phyloP scores from a whole-genome alignment of 2,329 filamentous ascomycete genomes.

The Blastomyces percursus region DNA sequence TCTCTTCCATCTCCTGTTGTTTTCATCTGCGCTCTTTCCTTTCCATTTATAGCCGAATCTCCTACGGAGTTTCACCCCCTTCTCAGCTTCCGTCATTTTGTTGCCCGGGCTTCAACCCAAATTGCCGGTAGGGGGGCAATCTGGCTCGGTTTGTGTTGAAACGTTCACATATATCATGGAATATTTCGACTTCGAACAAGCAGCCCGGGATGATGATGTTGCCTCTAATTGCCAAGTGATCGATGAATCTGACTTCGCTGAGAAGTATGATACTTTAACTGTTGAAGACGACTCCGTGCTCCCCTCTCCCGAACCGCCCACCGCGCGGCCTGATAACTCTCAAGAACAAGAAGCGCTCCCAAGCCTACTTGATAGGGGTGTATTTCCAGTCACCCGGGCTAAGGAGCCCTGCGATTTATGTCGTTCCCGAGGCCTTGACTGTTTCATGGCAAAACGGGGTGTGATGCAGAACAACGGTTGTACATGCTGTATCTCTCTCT shows the following conservation, averaged over 20 bases:
- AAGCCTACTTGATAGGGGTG: slow-evolving; percentile 19
- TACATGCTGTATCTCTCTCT: slow-evolving; percentile 39
- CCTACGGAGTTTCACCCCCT: not conserved
- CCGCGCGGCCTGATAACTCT: slow-evolving; percentile 16
- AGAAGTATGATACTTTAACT: slow-evolving; percentile 32
- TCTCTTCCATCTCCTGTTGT: not conserved
- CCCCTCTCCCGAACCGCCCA: slow-evolving; percentile 25
- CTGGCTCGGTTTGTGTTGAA: not conserved
- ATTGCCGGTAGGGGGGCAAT: not conserved
- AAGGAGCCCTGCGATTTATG: slow-evolving; percentile 39
- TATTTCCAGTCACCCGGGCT: slow-evolving; percentile 36
- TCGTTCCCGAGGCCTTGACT: slow-evolving; percentile 36
- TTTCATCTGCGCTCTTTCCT: not conserved
- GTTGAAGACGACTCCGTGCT: slow-evolving; percentile 30
- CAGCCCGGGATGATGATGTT: slow-evolving; percentile 33
- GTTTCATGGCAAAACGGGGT: slow-evolving; percentile 36
- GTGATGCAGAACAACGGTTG: slow-evolving; percentile 34
- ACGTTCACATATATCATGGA: slow-evolving; percentile 26
- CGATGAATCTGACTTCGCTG: slow-evolving; percentile 29
- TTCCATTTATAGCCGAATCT: not conserved
- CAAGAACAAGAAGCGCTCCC: slow-evolving; percentile 15
- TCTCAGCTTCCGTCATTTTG: not conserved
- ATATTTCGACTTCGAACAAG: slow-evolving; percentile 40
- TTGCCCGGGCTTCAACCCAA: not conserved
- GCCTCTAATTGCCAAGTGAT: slow-evolving; percentile 30